phyloP scores from a whole-genome alignment of 2,329 filamentous ascomycete species.

The Arthrinium puccinioides region DNA sequence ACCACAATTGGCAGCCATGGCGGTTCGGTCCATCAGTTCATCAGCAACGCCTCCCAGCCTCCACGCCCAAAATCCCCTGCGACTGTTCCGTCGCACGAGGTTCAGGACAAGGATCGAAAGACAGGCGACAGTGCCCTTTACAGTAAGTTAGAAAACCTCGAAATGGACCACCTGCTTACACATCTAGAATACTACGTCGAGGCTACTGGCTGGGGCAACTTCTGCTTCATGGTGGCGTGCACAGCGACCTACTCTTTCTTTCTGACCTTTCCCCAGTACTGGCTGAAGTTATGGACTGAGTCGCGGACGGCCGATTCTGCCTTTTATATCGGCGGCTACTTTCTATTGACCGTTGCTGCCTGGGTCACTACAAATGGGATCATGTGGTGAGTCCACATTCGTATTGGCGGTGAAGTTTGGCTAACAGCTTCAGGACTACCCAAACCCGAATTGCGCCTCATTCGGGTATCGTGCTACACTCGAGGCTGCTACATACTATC shows the following conservation, averaged over 20 bases:
- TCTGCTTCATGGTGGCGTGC: constrained; percentile 16
- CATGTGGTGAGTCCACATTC: not conserved
- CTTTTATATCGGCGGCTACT: constrained; percentile 28
- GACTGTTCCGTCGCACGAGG: no score
- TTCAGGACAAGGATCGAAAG: constrained; percentile 16
- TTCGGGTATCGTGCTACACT: constrained; percentile 26
- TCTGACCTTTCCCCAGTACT: constrained; percentile 28
- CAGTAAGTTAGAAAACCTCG: constrained; percentile 12
- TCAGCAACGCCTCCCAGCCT: constrained; percentile 22
- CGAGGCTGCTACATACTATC: constrained; percentile 22
- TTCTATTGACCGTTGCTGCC: constrained; percentile 23
- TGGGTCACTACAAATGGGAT: constrained; percentile 26
- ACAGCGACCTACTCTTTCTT: constrained; percentile 23
- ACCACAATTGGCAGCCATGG: no score
- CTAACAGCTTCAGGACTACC: not conserved
- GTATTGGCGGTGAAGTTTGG: not conserved
- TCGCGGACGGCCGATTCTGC: constrained; percentile 9
- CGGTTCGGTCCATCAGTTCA: no score
- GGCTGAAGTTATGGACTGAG: constrained; percentile 32
- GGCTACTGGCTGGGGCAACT: constrained; percentile 17
- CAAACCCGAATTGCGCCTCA: constrained; percentile 13
- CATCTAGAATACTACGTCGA: constrained; percentile 23
- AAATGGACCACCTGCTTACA: not conserved
- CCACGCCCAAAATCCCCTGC: constrained; percentile 4
- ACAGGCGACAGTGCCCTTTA: constrained; percentile 29